Base-by-base conservation (phyloP, 176 grass and related monocot genomes). In the Rhynchospora tenuis region DNA sequence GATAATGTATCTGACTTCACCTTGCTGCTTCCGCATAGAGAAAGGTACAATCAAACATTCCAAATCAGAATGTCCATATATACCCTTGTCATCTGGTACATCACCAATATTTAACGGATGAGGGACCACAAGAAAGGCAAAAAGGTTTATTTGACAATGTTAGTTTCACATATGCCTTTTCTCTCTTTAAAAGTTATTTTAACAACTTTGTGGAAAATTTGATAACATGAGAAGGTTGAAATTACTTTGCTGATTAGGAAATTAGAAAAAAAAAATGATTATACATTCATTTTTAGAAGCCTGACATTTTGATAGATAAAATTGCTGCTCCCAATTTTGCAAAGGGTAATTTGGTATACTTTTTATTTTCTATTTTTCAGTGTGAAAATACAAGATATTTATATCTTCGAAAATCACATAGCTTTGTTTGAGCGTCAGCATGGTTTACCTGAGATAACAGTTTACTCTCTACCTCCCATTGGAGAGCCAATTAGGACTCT, bases 21-120 rank as follows among this genome's bases (percentile, higher is more conserved):
- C 55, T 43, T 94, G 84, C 85, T 98, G 78, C 67, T 98, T 88
- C 89, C 95, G 27, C 95, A 98, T 66, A 98, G 92, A 91, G 92
- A 95, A 93, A 98, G 92, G 92, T 94, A 88, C 60, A 20, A 70
- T 78, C 7, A 31, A 11, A 6, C 47, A 55, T 55, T 54, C 14
- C 11, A 16, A 9, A 54, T 76, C 48, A 28, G 14, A 52, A 76
- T 76, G 71, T 43, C 38, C 38, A 71, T 71, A n/a, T n/a, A 71
- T 71, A 44, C 42, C 33, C 17, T 22, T 46, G 20, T 46, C 9
- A 44, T 71, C 67, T 46, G 16, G 48, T 54, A 51, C 10, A n/a
- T n/a, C n/a, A n/a, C n/a, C 48, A 31, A 11, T 76, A 51, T 76
- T 13, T 76, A 10, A 28, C 17, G 29, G 48, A 76, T 76, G 48